Base-by-base conservation (phyloP, 2,329 filamentous ascomycete species). In the Cladosporium sp. region DNA sequence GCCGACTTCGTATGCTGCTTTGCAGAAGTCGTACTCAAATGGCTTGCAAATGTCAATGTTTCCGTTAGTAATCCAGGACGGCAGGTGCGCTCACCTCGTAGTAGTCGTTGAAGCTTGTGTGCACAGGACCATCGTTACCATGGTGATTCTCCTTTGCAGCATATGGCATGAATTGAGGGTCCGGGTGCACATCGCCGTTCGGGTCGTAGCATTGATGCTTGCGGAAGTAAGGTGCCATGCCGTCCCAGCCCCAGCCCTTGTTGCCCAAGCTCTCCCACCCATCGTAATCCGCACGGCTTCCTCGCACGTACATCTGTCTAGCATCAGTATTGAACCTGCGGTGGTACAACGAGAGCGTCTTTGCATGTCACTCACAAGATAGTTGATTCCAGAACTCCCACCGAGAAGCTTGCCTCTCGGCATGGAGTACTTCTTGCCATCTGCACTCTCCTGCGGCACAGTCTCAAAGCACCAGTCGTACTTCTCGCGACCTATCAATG, bases 351-450 rank as follows among this genome's bases (percentile, higher is more conserved):
- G n/a, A 12, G 7, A n/a, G 8, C 28, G 2, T 32, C 8, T 11
- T n/a, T 1, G 28, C 52, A 55, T 18, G 12, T 34, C n/a, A 34
- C 60, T 8, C 32, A 64, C 60, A 8, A 75, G 59, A 61, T 78
- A 79, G 64, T 82, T 82, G 55, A 81, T 80, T 0, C 74, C 78
- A 28, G 72, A 76, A 5, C 74, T 75, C 0, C 79, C 79, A 14
- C 80, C 79, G 1, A 81, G 71, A 0, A 76, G 72, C 52, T 76
- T 77, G 4, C 79, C 79, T 24, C 79, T 72, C 4, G 78, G 76
- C 70, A 72, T 72, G 10, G 70, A 69, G 62, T 74, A 73, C 2
- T 65, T 71, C 61, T 76, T 76, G 26, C 69, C 68, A 2, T 71
- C 69, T 3, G 71, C 72, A 38, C 68, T 68, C 5, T 71, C 66